Conservation (phyloP, 2,329 filamentous ascomycete species). For the Apiospora hydei region DNA sequence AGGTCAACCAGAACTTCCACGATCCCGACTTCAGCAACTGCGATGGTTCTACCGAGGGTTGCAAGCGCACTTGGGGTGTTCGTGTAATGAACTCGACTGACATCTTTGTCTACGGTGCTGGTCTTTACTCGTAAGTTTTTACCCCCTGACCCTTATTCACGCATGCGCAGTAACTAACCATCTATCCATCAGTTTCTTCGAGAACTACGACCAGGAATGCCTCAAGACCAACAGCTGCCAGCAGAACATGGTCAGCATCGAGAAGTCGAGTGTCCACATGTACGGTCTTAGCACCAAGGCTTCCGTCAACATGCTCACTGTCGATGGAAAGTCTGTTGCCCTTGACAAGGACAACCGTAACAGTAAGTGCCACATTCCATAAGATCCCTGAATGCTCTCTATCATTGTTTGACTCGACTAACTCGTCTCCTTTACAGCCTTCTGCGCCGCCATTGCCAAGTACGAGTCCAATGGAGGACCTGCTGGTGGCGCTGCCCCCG, state of each 20-base stretch:
- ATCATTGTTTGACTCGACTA: background rate
- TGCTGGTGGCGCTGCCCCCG: slow-evolving; percentile 20
- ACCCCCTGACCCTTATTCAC: background rate
- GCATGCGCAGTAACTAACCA: background rate
- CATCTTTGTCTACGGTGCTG: slow-evolving; percentile 74
- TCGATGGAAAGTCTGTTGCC: slow-evolving; percentile 62
- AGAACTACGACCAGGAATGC: slow-evolving; percentile 80
- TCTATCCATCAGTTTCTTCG: slow-evolving; percentile 76
- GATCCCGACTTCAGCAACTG: slow-evolving; percentile 76
- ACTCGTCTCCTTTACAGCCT: slow-evolving; percentile 42
- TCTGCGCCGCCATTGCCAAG: slow-evolving; percentile 66
- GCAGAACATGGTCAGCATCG: slow-evolving; percentile 77
- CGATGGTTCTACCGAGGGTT: slow-evolving; percentile 51
- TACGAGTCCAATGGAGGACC: slow-evolving; percentile 47
- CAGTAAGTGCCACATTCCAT: background rate
- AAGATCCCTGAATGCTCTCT: background rate
- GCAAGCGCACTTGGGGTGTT: slow-evolving; percentile 80
- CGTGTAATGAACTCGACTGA: slow-evolving; percentile 73
- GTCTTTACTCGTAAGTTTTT: slow-evolving; percentile 56
- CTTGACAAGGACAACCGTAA: slow-evolving; percentile 65
- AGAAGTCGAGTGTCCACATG: slow-evolving; percentile 68
- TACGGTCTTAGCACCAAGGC: slow-evolving; percentile 80
- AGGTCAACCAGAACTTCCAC: slow-evolving; percentile 59
- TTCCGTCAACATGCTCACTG: slow-evolving; percentile 73
- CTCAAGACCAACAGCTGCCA: slow-evolving; percentile 74